phyloP scores from a whole-genome alignment of 371 early-diverging fungal species.

The Lichtheimia corymbifera region DNA sequence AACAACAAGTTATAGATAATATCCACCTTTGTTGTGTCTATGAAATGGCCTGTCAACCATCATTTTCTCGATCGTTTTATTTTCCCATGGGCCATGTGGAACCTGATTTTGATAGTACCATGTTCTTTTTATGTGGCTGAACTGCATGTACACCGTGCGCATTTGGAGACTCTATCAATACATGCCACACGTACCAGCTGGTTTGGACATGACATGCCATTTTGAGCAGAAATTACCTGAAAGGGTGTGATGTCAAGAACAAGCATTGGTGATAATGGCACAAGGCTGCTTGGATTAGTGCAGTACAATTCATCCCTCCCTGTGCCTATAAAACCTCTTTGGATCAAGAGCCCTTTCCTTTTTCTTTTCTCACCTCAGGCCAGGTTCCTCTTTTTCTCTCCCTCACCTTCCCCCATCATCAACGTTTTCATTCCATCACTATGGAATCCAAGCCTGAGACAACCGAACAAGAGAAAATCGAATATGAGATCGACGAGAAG shows the following conservation, averaged over 20 bases:
- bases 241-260: constrained; percentile 8
- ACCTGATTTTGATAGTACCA: too few species aligned
- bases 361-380: not conserved
- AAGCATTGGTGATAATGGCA: constrained; percentile 1
- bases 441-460: constrained; percentile 3
- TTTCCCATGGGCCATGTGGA: too few species aligned
- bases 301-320: not conserved
- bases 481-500: constrained; percentile 29
- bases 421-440: not conserved
- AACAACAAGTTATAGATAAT: too few species aligned
- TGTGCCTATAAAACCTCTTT: not conserved
- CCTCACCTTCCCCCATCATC: not conserved
- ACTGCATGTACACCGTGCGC: too few species aligned
- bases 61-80: too few species aligned
- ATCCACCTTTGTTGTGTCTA: too few species aligned
- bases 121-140: too few species aligned
- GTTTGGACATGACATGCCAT: constrained; percentile 4
- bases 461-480: constrained; percentile 28
- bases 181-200: not conserved
- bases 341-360: not conserved
- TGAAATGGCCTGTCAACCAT: too few species aligned
- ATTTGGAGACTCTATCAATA: too few species aligned
- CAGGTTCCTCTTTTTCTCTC: not conserved
- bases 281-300: not conserved
- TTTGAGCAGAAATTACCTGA: constrained; percentile 21